A percentile compares a stretch with the other conserved stretches of the same genome.
phyloP scores from a whole-genome alignment of 2,329 filamentous ascomycete genomes.

The Aspergillus costaricaensis region DNA sequence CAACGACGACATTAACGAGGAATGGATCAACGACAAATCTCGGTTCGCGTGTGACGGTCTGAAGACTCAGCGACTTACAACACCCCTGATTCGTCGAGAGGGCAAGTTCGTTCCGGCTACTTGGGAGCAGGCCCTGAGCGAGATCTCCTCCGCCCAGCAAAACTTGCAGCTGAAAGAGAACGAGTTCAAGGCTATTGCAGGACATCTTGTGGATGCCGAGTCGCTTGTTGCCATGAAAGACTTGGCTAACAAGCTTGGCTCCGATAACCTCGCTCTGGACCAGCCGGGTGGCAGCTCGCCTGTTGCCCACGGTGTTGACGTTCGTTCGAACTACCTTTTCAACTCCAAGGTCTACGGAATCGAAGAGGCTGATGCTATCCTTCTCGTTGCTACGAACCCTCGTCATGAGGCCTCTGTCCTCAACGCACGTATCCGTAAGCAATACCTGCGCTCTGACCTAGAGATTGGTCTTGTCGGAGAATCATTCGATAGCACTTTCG shows the following conservation, averaged over 20 bases:
- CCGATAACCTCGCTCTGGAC: constrained; percentile 92
- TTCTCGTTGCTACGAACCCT: constrained; percentile 93
- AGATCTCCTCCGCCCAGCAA: constrained; percentile 79
- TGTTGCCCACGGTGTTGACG: constrained; percentile 86
- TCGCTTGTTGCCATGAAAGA: constrained; percentile 96
- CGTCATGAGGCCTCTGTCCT: constrained; percentile 92
- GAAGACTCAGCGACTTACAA: constrained; percentile 93
- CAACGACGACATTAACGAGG: constrained; percentile 98
- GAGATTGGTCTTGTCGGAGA: constrained; percentile 91
- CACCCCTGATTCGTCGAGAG: constrained; percentile 82
- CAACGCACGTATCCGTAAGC: constrained; percentile 95
- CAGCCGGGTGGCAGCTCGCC: constrained; percentile 81
- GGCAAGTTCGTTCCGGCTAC: constrained; percentile 89
- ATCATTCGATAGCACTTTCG: constrained; percentile 89
- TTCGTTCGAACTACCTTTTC: constrained; percentile 93
- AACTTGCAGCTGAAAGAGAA: constrained; percentile 80
- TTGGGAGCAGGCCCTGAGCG: constrained; percentile 92
- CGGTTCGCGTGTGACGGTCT: constrained; percentile 95
- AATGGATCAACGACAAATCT: constrained; percentile 99
- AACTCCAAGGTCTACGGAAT: constrained; percentile 94
- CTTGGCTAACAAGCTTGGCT: constrained; percentile 91
- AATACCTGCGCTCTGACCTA: constrained; percentile 93
- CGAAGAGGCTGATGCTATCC: constrained; percentile 87
- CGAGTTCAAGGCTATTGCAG: constrained; percentile 94
- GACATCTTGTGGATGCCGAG: constrained; percentile 88